phyloP scores from a whole-genome alignment of 2,329 filamentous ascomycete genomes.

The Amylocarpus encephaloides region DNA sequence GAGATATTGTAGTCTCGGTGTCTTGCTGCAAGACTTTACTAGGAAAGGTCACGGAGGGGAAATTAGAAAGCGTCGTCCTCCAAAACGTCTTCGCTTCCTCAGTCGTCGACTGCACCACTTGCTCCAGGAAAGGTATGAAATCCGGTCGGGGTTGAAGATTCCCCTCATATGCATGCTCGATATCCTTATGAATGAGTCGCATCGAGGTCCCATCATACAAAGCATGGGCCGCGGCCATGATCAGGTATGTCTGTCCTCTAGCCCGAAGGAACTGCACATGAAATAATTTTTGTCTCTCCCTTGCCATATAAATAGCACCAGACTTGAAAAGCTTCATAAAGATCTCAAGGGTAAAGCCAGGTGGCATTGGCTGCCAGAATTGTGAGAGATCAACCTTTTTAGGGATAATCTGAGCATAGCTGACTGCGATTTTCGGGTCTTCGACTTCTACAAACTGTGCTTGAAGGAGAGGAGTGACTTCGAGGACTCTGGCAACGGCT shows the following conservation, averaged over 20 bases:
- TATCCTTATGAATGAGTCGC: conserved; percentile 63
- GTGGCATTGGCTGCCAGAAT: neutral
- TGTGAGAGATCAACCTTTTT: neutral
- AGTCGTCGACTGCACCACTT: conserved; percentile 34
- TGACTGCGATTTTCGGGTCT: conserved; percentile 47
- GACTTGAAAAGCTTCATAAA: conserved; percentile 38
- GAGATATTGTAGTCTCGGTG: conserved; percentile 27
- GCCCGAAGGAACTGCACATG: conserved; percentile 41
- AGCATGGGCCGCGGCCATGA: conserved; percentile 75
- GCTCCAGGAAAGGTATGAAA: conserved; percentile 48
- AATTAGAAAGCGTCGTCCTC: conserved; percentile 57
- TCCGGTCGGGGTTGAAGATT: conserved; percentile 37
- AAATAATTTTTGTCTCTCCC: conserved; percentile 36
- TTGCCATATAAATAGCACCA: conserved; percentile 35
- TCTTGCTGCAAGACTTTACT: conserved; percentile 17
- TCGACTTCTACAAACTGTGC: conserved; percentile 66
- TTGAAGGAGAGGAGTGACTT: conserved; percentile 62
- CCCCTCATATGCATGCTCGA: conserved; percentile 57
- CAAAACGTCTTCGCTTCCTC: conserved; percentile 58
- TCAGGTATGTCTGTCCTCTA: conserved; percentile 36
- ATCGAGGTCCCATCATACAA: conserved; percentile 89
- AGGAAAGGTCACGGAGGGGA: conserved; percentile 37
- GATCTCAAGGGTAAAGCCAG: conserved; percentile 18
- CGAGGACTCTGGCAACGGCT: conserved; percentile 58
- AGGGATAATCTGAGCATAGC: conserved; percentile 51